A percentile compares a stretch with the other conserved stretches of the same genome.
Evolutionary conservation across 495 filamentous ascomycete genomes (phyloP).

Genomic region (Neurospora tetrasperma): DNA sequence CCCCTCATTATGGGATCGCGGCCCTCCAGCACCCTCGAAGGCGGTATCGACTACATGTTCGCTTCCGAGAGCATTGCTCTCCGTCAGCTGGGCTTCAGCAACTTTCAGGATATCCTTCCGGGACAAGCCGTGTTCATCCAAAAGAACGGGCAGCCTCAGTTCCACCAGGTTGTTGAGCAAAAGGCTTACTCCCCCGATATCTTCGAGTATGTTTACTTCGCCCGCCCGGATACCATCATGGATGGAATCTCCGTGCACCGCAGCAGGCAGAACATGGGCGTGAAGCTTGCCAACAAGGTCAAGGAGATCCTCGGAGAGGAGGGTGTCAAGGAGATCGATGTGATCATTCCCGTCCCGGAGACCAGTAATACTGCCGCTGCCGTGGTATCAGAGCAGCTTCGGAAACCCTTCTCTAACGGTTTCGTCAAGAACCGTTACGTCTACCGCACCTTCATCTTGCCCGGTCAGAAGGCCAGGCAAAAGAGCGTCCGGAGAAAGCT

Average conservation of each 20-base stretch:
- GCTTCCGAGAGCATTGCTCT: conserved; percentile 94
- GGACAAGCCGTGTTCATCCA: conserved; percentile 91
- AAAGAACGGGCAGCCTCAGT: conserved; percentile 66
- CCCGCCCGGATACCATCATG: conserved; percentile 80
- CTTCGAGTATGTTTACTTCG: conserved; percentile 85
- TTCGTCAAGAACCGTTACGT: conserved; percentile 95
- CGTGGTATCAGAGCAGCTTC: conserved; percentile 62
- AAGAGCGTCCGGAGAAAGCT: conserved; percentile 70
- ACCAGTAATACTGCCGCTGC: conserved; percentile 66
- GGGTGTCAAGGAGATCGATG: conserved; percentile 74
- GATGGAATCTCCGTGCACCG: conserved; percentile 89
- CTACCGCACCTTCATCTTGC: conserved; percentile 94
- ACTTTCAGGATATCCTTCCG: conserved; percentile 76
- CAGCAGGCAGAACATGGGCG: conserved; percentile 86
- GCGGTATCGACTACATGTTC: conserved; percentile 88
- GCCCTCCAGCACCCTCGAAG: conserved; percentile 47
- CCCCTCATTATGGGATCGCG: conserved; percentile 76
- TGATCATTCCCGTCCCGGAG: conserved; percentile 37
- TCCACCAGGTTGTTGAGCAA: conserved; percentile 63
- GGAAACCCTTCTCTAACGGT: conserved; percentile 63
- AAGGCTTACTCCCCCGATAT: conserved; percentile 82
- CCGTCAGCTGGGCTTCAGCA: conserved; percentile 71
- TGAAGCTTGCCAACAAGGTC: conserved; percentile 73
- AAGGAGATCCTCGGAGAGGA: conserved; percentile 61
- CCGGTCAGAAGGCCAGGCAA: conserved; percentile 72